Base-by-base conservation (phyloP, 148 eudicot genomes). In the Cornus suecica region DNA sequence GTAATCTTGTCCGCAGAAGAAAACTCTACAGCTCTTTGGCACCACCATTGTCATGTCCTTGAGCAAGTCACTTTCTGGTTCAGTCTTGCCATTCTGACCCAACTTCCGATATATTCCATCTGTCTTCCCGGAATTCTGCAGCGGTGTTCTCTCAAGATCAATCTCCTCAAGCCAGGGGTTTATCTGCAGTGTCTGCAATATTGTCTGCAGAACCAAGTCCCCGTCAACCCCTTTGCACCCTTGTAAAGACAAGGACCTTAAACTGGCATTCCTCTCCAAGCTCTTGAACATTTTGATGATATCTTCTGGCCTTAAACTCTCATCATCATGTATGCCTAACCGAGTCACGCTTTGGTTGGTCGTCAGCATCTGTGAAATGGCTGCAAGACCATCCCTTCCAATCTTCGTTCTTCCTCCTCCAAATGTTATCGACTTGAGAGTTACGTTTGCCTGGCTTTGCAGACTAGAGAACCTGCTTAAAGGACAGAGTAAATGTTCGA, bases 81-180 rank as follows among this genome's bases (percentile, higher is more conserved):
- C 94, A 31, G 83, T 68, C 75, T 65, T 87, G 42, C 69, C 92
- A 68, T 90, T 92, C 86, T 90, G 91, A 32, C 94, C 87, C 79
- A 94, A 74, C 74, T 83, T 92, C 80, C 84, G 84, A 82, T 86
- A 71, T 68, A 94, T 83, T 65, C 62, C 91, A 73, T 92, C 94
- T 45, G 92, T 75, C 79, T 88, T 89, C 72, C 98, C 97, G 10
- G 84, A 81, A 45, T 65, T 81, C 60, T 88, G 84, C 66, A 92
- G 81, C 0, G 97, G 98, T 1, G 98, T 94, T 62, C 91, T 83
- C 20, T 84, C 82, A 26, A 94, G 94, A 82, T 94, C 97, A 74
- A 94, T 89, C 62, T 89, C 96, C 81, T 94, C 96, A 8, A 94
- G 84, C 97, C 97, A 94, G 31, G 98, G 97, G 82, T 94, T 94